Conservation (phyloP, 805 yeast species). For the Candida succiphila region DNA sequence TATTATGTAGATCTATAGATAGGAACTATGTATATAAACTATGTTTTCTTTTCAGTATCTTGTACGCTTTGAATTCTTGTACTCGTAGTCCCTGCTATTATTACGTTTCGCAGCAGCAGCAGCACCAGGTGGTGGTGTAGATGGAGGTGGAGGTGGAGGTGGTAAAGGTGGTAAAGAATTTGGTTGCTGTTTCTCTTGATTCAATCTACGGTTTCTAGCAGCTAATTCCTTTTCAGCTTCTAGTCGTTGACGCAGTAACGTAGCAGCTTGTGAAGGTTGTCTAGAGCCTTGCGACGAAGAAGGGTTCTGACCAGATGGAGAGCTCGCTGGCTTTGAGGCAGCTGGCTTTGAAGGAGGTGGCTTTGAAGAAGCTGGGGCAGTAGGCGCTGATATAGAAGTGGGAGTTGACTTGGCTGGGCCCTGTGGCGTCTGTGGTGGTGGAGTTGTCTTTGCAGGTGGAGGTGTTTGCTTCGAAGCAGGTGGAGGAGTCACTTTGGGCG, state of each 20-base stretch:
- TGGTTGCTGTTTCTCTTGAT: constrained; percentile 2
- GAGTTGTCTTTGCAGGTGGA: no score
- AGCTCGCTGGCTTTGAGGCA: no score
- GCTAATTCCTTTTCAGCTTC: constrained; percentile 1
- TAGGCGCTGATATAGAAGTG: constrained; percentile 4
- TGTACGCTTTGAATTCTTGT: no score
- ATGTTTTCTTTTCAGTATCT: no score
- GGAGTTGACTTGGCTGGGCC: not conserved
- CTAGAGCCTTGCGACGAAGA: no score
- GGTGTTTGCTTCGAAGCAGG: no score
- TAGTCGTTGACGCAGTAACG: not conserved
- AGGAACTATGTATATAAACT: not conserved
- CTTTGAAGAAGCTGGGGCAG: not conserved
- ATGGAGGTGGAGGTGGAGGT: constrained; percentile 6
- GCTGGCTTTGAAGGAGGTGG: no score
- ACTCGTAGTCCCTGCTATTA: not conserved
- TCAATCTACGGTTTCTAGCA: constrained; percentile 1
- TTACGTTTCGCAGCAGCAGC: not conserved
- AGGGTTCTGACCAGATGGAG: no score
- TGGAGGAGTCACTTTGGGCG: no score
- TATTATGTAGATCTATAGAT: not conserved
- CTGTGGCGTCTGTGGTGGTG: not conserved
- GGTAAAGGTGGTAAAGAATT: constrained; percentile 10
- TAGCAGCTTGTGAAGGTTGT: not conserved
- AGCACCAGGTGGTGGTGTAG: not conserved